Evolutionary conservation across 2,329 filamentous ascomycete species (phyloP).

Genomic region (Verticillium dahliae): DNA sequence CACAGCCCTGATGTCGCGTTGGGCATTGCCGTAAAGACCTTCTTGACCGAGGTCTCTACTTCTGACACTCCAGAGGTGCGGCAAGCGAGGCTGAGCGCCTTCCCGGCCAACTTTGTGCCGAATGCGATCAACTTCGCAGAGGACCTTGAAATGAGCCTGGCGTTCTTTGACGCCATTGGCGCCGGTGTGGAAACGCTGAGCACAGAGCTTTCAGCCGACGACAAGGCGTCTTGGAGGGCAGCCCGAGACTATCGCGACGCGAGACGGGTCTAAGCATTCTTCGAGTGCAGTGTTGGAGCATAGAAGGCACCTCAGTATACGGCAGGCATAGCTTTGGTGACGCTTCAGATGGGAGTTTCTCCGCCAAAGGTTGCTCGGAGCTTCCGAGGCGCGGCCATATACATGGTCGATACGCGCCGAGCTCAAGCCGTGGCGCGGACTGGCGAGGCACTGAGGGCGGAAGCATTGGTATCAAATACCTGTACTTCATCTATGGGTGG

Average conservation of each 20-base stretch:
- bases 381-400: neutral
- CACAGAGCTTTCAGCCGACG: conserved; percentile 37
- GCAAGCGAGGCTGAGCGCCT: conserved; percentile 37
- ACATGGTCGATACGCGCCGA: neutral
- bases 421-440: neutral
- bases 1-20: conserved; percentile 67
- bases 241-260: conserved; percentile 46
- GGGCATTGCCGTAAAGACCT: conserved; percentile 74
- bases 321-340: neutral
- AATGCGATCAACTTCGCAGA: conserved; percentile 51
- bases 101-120: conserved; percentile 49
- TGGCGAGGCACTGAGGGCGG: neutral
- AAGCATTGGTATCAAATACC: neutral
- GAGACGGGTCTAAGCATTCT: conserved; percentile 27
- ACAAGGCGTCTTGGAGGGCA: conserved; percentile 47
- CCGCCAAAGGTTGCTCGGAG: neutral
- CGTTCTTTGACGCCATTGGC: conserved; percentile 52
- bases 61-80: conserved; percentile 44
- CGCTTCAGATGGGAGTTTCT: neutral
- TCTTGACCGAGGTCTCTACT: conserved; percentile 64
- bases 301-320: conserved; percentile 2
- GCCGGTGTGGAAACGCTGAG: conserved; percentile 49
- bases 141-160: conserved; percentile 50
- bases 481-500: neutral
- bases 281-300: conserved; percentile 11